Evolutionary conservation across 345 rosid species (phyloP).

Genomic region (Hypericum androsaemum): DNA sequence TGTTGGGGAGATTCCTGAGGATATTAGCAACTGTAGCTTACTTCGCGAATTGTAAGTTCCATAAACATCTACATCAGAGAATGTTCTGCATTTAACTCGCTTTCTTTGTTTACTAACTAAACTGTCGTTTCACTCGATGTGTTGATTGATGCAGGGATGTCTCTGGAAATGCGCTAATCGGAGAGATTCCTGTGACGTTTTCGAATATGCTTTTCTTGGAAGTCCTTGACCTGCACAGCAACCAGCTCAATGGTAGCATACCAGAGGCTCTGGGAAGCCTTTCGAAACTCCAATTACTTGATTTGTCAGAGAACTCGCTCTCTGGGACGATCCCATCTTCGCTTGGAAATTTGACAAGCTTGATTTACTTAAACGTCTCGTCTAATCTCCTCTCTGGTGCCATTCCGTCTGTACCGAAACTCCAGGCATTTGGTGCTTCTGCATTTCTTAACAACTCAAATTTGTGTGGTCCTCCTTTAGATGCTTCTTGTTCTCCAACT

Average conservation of each 20-base stretch:
- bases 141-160: slow-evolving; percentile 60
- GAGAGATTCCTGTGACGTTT: slow-evolving; percentile 54
- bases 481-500: slow-evolving; percentile 37
- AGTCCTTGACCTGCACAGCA: slow-evolving; percentile 63
- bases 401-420: slow-evolving; percentile 40
- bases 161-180: slow-evolving; percentile 61
- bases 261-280: slow-evolving; percentile 52
- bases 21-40: slow-evolving; percentile 58
- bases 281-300: slow-evolving; percentile 44
- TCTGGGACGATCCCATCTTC: slow-evolving; percentile 68
- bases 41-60: slow-evolving; percentile 80
- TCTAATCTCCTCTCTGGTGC: slow-evolving; percentile 67
- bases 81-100: too few relatives aligned
- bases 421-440: slow-evolving; percentile 54
- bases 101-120: too few relatives aligned
- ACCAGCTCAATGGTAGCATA: slow-evolving; percentile 59
- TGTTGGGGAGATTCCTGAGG: slow-evolving; percentile 48
- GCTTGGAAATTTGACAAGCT: slow-evolving; percentile 41
- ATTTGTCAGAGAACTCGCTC: slow-evolving; percentile 60
- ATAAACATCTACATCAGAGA: slow-evolving; percentile 5
- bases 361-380: slow-evolving; percentile 55
- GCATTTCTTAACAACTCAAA: slow-evolving; percentile 62
- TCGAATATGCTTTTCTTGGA: slow-evolving; percentile 60
- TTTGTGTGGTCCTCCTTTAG: slow-evolving; percentile 75
- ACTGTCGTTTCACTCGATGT: too few relatives aligned